Evolutionary conservation across 1,139 yeast genomes (phyloP), one percentile per base, ranked within the genome.

Genomic region (Candida sojae): DNA sequence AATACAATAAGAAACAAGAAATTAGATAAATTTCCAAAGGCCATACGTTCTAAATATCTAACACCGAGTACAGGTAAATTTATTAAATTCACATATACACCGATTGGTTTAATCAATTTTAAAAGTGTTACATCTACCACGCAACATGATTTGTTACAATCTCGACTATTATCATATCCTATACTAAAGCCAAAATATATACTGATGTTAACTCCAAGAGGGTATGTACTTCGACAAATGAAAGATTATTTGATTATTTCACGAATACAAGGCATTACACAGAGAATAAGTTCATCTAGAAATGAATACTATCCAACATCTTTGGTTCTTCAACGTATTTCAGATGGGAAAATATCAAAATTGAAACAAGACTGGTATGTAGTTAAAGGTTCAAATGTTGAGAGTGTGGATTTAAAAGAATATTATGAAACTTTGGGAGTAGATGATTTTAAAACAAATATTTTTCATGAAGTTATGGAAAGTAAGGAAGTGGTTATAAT

Each of bases 121-220:
- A 52, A 48, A 42, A 43, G 51, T 5, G 55, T 53, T 1, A 9
- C 39, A 13, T 13, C 48, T 2, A 32, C 38, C 38, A 10, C 7
- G 3, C 5, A 36, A 36, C 13, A n/a, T 26, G 39, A 36, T 21
- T 36, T 36, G 6, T 12, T 36, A 25, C 21, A 26, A 25, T 6
- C 39, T n/a, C 11, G 39, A 36, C 28, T 36, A 11, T 25, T 13
- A 4, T 36, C 39, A 12, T 10, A 7, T 1, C 23, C 35, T 11
- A 32, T 5, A 10, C 1, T 41, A 2, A 6, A 13, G 1, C 49
- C 51, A 7, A 17, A 23, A 26, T 48, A 39, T 30, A 25, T 33
- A 3, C 49, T 51, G 3, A 44, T 42, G 34, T 25, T 48, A 6
- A 49, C 50, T 3, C 44, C 52, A 0, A 42, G 46, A 23, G 54